A percentile compares a stretch with the other conserved stretches of the same genome.
phyloP scores from a whole-genome alignment of 2,329 filamentous ascomycete species.

The Colletotrichum tanaceti region DNA sequence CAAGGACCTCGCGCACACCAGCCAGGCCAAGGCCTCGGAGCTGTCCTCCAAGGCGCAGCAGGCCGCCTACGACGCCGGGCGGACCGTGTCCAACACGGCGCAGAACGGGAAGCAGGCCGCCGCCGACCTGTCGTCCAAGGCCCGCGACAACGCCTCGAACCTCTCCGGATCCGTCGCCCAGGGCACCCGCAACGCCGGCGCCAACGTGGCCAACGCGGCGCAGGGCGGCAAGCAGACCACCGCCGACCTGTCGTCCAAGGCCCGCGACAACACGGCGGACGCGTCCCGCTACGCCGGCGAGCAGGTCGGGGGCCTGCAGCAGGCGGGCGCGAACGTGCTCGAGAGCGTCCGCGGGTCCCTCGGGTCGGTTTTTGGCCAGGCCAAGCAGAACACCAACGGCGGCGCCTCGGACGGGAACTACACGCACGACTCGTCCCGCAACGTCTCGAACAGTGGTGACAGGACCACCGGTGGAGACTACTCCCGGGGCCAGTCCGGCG shows the following conservation, averaged over 20 bases:
- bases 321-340: not conserved
- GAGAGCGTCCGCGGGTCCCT: not conserved
- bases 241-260: not conserved
- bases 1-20: constrained; percentile 13
- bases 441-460: not conserved
- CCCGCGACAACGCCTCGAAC: not conserved
- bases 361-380: not conserved
- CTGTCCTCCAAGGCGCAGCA: constrained; percentile 2
- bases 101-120: constrained; percentile 6
- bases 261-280: not conserved
- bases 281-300: not conserved
- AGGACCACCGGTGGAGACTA: rapidly evolving
- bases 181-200: not conserved
- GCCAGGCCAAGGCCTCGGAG: constrained; percentile 20
- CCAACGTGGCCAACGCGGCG: not conserved
- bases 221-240: not conserved
- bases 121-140: not conserved
- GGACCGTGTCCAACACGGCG: not conserved
- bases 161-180: not conserved
- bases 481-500: not conserved
- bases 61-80: not conserved
- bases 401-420: not conserved
- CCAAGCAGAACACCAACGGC: not conserved
- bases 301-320: not conserved
- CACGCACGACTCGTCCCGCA: not conserved